Conservation (phyloP, 257 asterid genomes). For the Mentha longifolia region DNA sequence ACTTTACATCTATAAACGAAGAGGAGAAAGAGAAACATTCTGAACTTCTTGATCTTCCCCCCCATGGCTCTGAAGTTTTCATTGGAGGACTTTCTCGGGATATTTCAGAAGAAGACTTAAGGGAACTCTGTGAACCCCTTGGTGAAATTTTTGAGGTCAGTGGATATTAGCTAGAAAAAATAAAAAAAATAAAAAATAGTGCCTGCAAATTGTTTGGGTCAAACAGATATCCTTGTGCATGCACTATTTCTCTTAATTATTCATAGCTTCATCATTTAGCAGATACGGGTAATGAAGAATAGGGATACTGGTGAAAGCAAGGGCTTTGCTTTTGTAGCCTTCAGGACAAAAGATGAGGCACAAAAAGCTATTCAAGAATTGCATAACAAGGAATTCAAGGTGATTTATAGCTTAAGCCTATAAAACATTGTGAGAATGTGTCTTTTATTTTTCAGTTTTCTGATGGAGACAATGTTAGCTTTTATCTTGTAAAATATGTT, state of each 20-base stretch:
- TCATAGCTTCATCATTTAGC: slow-evolving; percentile 46
- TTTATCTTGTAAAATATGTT: slow-evolving; percentile 23
- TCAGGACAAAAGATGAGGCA: slow-evolving; percentile 74
- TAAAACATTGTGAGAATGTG: neutral
- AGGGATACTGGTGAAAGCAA: slow-evolving; percentile 96
- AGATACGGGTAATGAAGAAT: slow-evolving; percentile 87
- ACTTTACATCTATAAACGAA: slow-evolving; percentile 42
- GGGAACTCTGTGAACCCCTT: slow-evolving; percentile 75
- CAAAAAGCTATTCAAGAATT: slow-evolving; percentile 86
- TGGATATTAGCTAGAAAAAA: slow-evolving; percentile 18
- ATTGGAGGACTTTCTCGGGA: slow-evolving; percentile 93
- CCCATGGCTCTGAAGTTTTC: slow-evolving; percentile 92
- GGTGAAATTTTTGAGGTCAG: slow-evolving; percentile 85
- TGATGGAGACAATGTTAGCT: neutral
- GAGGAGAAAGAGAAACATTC: slow-evolving; percentile 54
- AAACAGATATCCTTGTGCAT: slow-evolving; percentile 10
- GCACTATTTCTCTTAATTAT: slow-evolving; percentile 22
- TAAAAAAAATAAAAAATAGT: neutral
- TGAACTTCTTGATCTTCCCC: slow-evolving; percentile 88
- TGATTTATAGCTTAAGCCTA: slow-evolving; percentile 32
- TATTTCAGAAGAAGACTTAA: slow-evolving; percentile 75
- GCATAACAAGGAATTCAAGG: slow-evolving; percentile 90
- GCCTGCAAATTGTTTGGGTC: slow-evolving; percentile 10
- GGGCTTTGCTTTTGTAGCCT: slow-evolving; percentile 97
- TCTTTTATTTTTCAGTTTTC: neutral